Base-by-base conservation (phyloP, 495 filamentous ascomycete genomes). In the Sporormia fimetaria region DNA sequence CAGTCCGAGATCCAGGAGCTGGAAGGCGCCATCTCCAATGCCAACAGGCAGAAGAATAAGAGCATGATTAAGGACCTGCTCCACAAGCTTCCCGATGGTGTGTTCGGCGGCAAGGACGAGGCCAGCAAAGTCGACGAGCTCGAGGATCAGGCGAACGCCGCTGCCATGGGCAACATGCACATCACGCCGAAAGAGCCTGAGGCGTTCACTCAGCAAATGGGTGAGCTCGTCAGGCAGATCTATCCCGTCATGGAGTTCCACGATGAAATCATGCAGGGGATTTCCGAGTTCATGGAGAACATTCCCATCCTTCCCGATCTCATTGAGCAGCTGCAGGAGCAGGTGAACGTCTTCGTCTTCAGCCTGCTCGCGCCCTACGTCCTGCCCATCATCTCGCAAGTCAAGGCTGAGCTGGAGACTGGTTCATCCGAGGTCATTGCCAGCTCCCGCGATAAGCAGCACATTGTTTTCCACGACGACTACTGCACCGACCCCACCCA, bases 241-340 rank as follows among this genome's bases (percentile, higher is more conserved):
- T 85, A 84, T 60, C 86, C 87, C 3, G 76, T 82, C 35, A 73
- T 94, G 30, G 73, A 90, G 60, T 92, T 81, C 68, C 86, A 94
- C 54, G 86, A 94, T 55, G 72, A 87, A 23, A 66, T 92, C 21
- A 78, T 94, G 71, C 73, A 83, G 63, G 64, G 60, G 20, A 86
- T 94, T 57, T 77, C 74, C 20, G 61, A 80, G 49, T 71, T 81
- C 5, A 78, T 93, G 36, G 77, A 86, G 55, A 72, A 77, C 25
- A 85, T 94, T 22, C 86, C 86, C 1, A 68, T 88, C 15, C 65
- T 93, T 11, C 80, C 80, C 14, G 74, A 84, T 21, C 63, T 92
- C 25, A 68, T 88, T 25, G 85, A 90, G 57, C 71, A 88, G 49
- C 60, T 92, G 8, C 76, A 83, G 41, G 62, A 69, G 9, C 66